Conservation (phyloP, 306 rosid genomes). For the Lathyrus oleraceus region DNA sequence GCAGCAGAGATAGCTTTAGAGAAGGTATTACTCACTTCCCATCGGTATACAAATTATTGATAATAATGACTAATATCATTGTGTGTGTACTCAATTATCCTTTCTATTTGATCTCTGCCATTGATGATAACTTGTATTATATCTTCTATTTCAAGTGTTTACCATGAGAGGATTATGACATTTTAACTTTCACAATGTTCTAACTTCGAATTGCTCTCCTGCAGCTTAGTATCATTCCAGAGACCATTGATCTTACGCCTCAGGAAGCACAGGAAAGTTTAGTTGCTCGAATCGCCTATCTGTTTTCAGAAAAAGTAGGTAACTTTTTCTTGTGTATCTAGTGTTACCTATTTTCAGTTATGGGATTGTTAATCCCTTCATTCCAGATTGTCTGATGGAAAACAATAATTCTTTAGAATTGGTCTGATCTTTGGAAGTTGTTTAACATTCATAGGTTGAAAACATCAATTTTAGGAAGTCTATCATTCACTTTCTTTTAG, state of each 20-base stretch:
- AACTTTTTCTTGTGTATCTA: conserved; percentile 18
- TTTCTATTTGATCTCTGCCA: not conserved
- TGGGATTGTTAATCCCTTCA: conserved; percentile 19
- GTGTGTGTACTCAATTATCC: not conserved
- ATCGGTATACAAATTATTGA: conserved; percentile 19
- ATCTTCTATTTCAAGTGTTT: conserved; percentile 26
- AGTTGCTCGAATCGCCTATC: conserved; percentile 48
- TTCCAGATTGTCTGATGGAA: conserved; percentile 21
- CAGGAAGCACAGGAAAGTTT: conserved; percentile 63
- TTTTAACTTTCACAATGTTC: conserved; percentile 25
- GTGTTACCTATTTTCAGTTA: conserved; percentile 23
- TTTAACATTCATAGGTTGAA: not conserved
- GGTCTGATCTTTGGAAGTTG: conserved; percentile 5
- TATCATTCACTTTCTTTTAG: conserved; percentile 11
- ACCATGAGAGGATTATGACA: not conserved
- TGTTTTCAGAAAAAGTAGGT: conserved; percentile 83
- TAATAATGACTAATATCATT: conserved; percentile 11
- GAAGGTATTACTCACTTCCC: conserved; percentile 56
- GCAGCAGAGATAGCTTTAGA: conserved; percentile 86
- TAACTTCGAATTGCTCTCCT: conserved; percentile 30
- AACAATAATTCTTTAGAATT: conserved; percentile 4
- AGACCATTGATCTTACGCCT: conserved; percentile 45
- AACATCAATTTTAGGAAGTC: conserved; percentile 12
- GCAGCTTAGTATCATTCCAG: conserved; percentile 71
- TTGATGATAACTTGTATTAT: not conserved